Evolutionary conservation across 306 rosid species (phyloP).

Genomic region (Gastrolobium bilobum): DNA sequence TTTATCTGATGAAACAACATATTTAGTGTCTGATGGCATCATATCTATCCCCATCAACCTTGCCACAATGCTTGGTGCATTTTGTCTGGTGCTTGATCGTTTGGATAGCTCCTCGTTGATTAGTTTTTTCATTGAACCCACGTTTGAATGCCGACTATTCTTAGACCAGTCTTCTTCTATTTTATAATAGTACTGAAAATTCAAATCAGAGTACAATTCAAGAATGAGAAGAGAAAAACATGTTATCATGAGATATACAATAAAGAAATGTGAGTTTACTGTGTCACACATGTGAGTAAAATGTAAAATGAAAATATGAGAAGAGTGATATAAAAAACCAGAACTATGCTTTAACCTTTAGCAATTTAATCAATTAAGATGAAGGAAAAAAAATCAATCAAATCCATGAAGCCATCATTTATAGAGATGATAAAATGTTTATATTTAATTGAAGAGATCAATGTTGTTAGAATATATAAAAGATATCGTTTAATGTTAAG

Average conservation of each 20-base stretch:
- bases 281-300: not conserved
- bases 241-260: conserved; percentile 5
- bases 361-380: conserved; percentile 22
- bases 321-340: conserved; percentile 7
- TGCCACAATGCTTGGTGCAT: conserved; percentile 92
- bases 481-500: no score
- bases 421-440: not conserved
- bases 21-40: conserved; percentile 67
- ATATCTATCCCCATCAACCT: conserved; percentile 96
- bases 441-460: conserved; percentile 12
- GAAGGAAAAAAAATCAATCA: not conserved
- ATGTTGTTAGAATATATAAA: no score
- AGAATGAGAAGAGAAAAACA: conserved; percentile 33
- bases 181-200: conserved; percentile 61
- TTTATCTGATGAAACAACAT: conserved; percentile 63
- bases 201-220: conserved; percentile 44
- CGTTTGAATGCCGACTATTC: conserved; percentile 58
- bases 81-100: conserved; percentile 62
- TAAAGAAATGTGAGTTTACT: conserved; percentile 12
- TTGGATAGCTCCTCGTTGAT: conserved; percentile 84
- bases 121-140: conserved; percentile 87
- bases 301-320: conserved; percentile 14
- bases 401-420: conserved; percentile 2
- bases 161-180: conserved; percentile 68
- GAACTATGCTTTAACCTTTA: conserved; percentile 31